phyloP scores from a whole-genome alignment of 805 yeast species.

The Suhomyces canberraensis region DNA sequence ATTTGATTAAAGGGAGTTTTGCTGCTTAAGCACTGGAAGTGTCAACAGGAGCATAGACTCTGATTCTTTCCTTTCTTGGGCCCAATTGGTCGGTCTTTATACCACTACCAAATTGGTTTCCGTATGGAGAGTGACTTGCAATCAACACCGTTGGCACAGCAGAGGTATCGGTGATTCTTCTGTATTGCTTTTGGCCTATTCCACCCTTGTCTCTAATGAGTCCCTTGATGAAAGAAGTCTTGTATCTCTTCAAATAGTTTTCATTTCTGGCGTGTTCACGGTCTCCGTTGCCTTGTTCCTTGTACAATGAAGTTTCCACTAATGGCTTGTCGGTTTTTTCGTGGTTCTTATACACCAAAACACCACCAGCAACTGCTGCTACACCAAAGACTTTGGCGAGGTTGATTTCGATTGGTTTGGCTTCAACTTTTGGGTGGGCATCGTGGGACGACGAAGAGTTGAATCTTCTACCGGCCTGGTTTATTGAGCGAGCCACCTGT shows the following conservation, averaged over 20 bases:
- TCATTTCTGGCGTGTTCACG: conserved; percentile 35
- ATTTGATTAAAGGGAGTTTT: too few species aligned
- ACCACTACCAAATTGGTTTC: conserved; percentile 43
- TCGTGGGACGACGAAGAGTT: conserved; percentile 8
- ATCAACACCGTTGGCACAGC: conserved; percentile 32
- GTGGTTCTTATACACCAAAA: conserved; percentile 31
- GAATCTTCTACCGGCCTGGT: conserved; percentile 11
- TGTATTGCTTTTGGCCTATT: conserved; percentile 40
- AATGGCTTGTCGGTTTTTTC: conserved; percentile 34
- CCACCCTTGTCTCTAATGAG: conserved; percentile 45
- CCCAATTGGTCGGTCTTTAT: conserved; percentile 42
- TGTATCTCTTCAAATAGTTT: conserved; percentile 36
- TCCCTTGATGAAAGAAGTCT: conserved; percentile 40
- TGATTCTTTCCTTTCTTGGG: conserved; percentile 43
- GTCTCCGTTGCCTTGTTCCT: conserved; percentile 24
- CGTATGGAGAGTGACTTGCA: conserved; percentile 40
- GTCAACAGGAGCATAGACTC: conserved; percentile 36
- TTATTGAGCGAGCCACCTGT: conserved; percentile 10
- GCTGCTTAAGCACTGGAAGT: conserved; percentile 1
- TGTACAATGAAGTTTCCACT: conserved; percentile 36
- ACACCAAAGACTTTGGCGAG: conserved; percentile 40
- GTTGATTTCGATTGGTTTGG: conserved; percentile 34
- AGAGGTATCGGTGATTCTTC: conserved; percentile 28
- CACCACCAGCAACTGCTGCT: conserved; percentile 38
- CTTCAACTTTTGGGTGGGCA: conserved; percentile 9